A percentile compares a stretch with the other conserved stretches of the same genome.
Conservation (phyloP, 805 yeast genomes). For the Sporopachydermia quercuum region DNA sequence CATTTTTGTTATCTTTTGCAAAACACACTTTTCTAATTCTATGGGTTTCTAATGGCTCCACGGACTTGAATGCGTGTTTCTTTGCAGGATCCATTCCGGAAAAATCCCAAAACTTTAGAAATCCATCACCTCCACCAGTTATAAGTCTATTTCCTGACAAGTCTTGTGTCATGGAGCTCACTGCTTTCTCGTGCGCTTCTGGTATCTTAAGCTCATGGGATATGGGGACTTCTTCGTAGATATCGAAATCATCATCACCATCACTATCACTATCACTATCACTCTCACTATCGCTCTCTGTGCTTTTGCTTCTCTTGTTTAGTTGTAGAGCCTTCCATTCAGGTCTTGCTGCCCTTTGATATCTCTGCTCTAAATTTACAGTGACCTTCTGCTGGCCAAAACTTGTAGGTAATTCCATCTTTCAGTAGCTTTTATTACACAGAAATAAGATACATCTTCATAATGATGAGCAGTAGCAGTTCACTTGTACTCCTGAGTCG, state of each 20-base stretch:
- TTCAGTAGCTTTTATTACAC: constrained; percentile 5
- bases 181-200: constrained; percentile 9
- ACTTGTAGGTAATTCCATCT: constrained; percentile 8
- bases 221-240: constrained; percentile 19
- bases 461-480: too few species aligned
- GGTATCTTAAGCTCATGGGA: constrained; percentile 18
- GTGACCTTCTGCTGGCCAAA: constrained; percentile 8
- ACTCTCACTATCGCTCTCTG: not conserved
- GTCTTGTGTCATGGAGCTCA: constrained; percentile 15
- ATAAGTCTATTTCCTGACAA: constrained; percentile 15
- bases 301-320: constrained; percentile 1
- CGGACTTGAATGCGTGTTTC: constrained; percentile 11
- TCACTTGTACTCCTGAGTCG: too few species aligned
- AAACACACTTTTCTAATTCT: constrained; percentile 11
- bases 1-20: constrained; percentile 9
- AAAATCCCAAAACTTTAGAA: constrained; percentile 20
- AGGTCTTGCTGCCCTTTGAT: constrained; percentile 3
- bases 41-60: constrained; percentile 15
- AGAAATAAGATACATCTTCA: too few species aligned
- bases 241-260: constrained; percentile 15
- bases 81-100: constrained; percentile 16
- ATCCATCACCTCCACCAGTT: constrained; percentile 16
- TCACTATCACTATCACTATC: constrained; percentile 9
- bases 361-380: constrained; percentile 5
- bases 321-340: constrained; percentile 6